Conservation (phyloP, 805 yeast species). For the Hanseniaspora vineae region DNA sequence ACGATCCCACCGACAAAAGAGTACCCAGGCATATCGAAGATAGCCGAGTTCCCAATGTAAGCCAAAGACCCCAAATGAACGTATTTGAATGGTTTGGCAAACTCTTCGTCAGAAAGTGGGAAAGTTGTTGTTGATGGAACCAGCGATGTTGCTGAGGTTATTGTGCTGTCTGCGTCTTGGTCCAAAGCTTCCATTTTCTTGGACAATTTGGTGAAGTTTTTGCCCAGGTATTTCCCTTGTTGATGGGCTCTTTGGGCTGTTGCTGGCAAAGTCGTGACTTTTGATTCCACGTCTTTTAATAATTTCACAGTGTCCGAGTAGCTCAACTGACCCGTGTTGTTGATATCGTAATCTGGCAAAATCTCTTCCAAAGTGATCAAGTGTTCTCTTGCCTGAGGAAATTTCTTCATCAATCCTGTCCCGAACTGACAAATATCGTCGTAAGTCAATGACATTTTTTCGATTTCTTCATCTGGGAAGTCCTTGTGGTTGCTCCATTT, state of each 20-base stretch:
- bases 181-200: constrained; percentile 30
- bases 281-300: constrained; percentile 43
- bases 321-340: constrained; percentile 35
- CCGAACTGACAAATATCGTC: constrained; percentile 38
- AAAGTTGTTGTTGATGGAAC: background rate
- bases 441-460: constrained; percentile 32
- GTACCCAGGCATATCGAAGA: constrained; percentile 50
- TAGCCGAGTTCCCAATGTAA: constrained; percentile 59
- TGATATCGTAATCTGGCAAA: constrained; percentile 38
- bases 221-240: constrained; percentile 55
- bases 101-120: constrained; percentile 29
- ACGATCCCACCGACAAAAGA: constrained; percentile 51
- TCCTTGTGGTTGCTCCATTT: constrained; percentile 24
- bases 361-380: constrained; percentile 36
- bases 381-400: constrained; percentile 49
- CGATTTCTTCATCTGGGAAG: constrained; percentile 29
- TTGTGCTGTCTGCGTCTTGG: constrained; percentile 27
- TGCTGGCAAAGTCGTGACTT: constrained; percentile 57
- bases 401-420: constrained; percentile 33
- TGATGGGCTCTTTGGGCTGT: constrained; percentile 66
- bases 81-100: constrained; percentile 46
- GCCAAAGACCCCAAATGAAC: constrained; percentile 56
- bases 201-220: constrained; percentile 42
- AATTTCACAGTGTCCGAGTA: constrained; percentile 38
- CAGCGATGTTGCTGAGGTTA: constrained; percentile 5